These are phyloP conservation scores for Mallotus repandus DNA, from an alignment of 441 rosid species.

Conservation along the genomic window DNA sequence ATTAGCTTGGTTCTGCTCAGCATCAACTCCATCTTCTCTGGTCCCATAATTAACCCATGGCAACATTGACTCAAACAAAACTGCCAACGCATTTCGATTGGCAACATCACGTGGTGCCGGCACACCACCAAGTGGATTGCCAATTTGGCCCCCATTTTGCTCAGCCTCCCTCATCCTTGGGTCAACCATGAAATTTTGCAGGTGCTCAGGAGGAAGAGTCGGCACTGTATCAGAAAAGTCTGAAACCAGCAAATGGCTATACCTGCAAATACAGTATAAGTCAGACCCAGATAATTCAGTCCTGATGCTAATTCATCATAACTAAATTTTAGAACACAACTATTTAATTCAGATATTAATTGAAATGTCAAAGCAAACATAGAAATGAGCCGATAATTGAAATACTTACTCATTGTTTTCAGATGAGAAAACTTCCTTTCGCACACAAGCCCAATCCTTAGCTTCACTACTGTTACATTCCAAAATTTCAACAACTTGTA, in stretches of 20 bases:
- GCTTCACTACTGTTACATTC: conserved; percentile 56
- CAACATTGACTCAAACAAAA: conserved; percentile 71
- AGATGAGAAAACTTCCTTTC: conserved; percentile 77
- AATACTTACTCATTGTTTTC: conserved; percentile 77
- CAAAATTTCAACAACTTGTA: conserved; percentile 50
- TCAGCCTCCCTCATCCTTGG: conserved; percentile 49
- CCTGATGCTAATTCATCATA: conserved; percentile 8
- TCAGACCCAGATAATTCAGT: neutral
- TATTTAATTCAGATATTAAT: neutral
- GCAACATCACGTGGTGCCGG: conserved; percentile 51
- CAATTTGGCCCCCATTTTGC: conserved; percentile 42
- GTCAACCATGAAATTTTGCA: conserved; percentile 78
- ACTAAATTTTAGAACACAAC: neutral
- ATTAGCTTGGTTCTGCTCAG: conserved; percentile 38
- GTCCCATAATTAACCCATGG: conserved; percentile 70
- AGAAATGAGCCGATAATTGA: conserved; percentile 14
- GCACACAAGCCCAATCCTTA: conserved; percentile 72
- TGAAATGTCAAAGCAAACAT: neutral
- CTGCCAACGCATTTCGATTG: conserved; percentile 59
- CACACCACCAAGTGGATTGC: conserved; percentile 36
- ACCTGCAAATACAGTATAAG: conserved; percentile 37
- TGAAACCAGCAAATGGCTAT: conserved; percentile 66
- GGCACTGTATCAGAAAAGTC: conserved; percentile 77
- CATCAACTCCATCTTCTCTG: conserved; percentile 41
- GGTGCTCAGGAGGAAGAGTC: conserved; percentile 80